These are phyloP conservation scores for Bisporella sp. DNA, from an alignment of 2,329 filamentous ascomycete genomes.

Conservation along the genomic window DNA sequence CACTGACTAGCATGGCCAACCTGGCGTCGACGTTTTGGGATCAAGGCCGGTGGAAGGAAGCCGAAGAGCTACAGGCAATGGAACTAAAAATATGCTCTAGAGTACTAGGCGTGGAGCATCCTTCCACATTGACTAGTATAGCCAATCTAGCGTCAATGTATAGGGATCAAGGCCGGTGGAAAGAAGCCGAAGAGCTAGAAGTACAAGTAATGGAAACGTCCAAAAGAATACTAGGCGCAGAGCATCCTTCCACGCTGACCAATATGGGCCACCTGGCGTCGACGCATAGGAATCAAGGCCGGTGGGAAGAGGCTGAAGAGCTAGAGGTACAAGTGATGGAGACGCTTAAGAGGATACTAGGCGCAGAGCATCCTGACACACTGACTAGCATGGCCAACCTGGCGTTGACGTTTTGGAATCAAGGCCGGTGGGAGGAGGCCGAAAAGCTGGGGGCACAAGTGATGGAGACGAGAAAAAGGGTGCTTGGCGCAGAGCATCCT, in stretches of 20 bases:
- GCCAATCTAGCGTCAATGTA: neutral
- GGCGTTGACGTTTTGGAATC: too few relatives aligned
- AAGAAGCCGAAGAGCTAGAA: neutral
- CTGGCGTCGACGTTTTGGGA: neutral
- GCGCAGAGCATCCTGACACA: too few relatives aligned
- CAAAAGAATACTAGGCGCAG: slow-evolving; percentile 12
- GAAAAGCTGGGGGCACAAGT: too few relatives aligned
- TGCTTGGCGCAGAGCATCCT: too few relatives aligned
- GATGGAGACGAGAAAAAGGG: too few relatives aligned
- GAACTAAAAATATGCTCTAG: neutral
- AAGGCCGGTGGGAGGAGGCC: too few relatives aligned
- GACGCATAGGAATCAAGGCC: neutral
- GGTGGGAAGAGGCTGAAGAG: neutral
- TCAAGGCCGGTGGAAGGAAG: neutral
- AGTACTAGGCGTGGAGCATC: slow-evolving; percentile 17
- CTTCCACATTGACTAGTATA: slow-evolving; percentile 11
- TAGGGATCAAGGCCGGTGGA: neutral
- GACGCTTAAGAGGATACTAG: too few relatives aligned
- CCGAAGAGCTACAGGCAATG: too few relatives aligned
- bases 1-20: slow-evolving; percentile 5
- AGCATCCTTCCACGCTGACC: slow-evolving; percentile 17
- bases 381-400: too few relatives aligned
- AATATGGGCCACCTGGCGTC: neutral
- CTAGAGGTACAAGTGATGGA: too few relatives aligned
- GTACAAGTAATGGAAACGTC: slow-evolving; percentile 1